Evolutionary conservation across 495 filamentous ascomycete genomes (phyloP).

Genomic region (Podospora tetraspora): DNA sequence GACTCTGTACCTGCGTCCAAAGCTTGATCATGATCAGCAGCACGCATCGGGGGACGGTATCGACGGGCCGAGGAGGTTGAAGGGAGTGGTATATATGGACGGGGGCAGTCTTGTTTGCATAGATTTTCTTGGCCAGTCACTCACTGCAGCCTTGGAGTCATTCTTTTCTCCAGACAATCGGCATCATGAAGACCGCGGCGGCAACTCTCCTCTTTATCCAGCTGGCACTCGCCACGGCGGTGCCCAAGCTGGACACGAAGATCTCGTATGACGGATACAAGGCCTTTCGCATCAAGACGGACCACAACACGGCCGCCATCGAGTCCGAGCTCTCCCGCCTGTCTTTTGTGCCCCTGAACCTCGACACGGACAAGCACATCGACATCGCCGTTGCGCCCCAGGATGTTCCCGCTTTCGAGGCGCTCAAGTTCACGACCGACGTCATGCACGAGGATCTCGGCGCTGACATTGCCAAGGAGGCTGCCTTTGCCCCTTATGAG

Average conservation of each 20-base stretch:
- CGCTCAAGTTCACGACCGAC: constrained; percentile 12
- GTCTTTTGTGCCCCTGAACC: constrained; percentile 22
- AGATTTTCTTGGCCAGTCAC: not conserved
- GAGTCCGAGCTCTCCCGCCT: constrained; percentile 21
- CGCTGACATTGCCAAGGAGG: constrained; percentile 24
- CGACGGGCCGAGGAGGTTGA: not conserved
- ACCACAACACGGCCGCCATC: constrained; percentile 19
- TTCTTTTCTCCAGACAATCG: not conserved
- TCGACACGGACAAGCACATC: constrained; percentile 26
- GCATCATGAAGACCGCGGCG: constrained; percentile 16
- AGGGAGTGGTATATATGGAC: not conserved
- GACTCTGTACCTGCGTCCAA: not conserved
- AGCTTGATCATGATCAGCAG: not conserved
- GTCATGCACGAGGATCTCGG: constrained; percentile 29
- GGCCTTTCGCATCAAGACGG: constrained; percentile 25
- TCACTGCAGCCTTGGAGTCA: not conserved
- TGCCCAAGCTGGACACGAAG: constrained; percentile 18
- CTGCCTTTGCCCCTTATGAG: constrained; percentile 20
- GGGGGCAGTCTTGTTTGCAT: not conserved
- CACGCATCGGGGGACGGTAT: not conserved
- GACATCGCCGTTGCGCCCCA: constrained; percentile 26
- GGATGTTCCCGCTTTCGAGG: constrained; percentile 22
- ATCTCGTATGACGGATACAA: constrained; percentile 31
- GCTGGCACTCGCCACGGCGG: constrained; percentile 17
- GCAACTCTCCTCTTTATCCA: constrained; percentile 11